phyloP scores from a whole-genome alignment of 495 filamentous ascomycete species.

The Cercophora scortea region DNA sequence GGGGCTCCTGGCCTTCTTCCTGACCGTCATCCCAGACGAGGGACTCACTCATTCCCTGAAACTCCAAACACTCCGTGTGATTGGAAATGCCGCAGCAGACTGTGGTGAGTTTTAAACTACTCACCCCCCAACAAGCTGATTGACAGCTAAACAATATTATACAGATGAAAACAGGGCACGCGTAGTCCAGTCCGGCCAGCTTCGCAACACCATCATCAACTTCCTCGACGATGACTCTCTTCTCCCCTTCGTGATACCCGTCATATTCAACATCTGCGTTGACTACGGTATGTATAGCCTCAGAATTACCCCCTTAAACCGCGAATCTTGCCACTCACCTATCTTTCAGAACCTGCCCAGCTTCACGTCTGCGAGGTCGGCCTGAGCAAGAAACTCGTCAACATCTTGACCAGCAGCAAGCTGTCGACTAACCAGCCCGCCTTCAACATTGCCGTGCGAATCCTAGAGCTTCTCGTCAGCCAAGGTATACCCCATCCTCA shows the following conservation, averaged over 20 bases:
- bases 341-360: conserved; percentile 44
- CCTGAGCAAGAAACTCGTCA: conserved; percentile 32
- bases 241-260: conserved; percentile 51
- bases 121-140: neutral
- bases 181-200: conserved; percentile 51
- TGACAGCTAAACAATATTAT: neutral
- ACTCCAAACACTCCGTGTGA: conserved; percentile 54
- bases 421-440: conserved; percentile 19
- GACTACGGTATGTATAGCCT: conserved; percentile 58
- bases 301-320: neutral
- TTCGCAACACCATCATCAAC: conserved; percentile 46
- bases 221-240: conserved; percentile 43
- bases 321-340: conserved; percentile 11
- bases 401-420: conserved; percentile 26
- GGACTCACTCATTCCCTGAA: conserved; percentile 24
- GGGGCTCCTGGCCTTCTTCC: conserved; percentile 60
- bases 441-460: conserved; percentile 35
- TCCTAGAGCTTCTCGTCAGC: conserved; percentile 40
- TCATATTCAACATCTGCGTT: conserved; percentile 66
- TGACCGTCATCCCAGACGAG: conserved; percentile 41
- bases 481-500: conserved; percentile 26
- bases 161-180: conserved; percentile 68
- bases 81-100: conserved; percentile 80
- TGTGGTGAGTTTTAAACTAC: conserved; percentile 42
- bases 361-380: conserved; percentile 36